Percentiles rank a stretch among this genome's conserved stretches.
phyloP scores from a whole-genome alignment of 2,329 filamentous ascomycete species.

The Xylariales sp. region DNA sequence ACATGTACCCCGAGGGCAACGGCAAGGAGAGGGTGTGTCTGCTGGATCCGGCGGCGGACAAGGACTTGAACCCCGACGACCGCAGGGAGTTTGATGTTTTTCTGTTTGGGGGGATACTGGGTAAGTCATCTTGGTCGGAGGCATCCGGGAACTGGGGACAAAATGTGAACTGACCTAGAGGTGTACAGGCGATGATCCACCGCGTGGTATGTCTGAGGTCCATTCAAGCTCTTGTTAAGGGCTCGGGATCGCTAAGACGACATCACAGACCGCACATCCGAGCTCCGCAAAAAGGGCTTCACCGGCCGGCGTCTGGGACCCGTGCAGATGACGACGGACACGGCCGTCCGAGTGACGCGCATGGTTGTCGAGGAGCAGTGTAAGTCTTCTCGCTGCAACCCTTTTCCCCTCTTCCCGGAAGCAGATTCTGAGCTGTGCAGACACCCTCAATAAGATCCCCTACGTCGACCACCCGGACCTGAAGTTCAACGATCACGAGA shows the following conservation, averaged over 20 bases:
- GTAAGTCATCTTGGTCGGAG: slow-evolving; percentile 41
- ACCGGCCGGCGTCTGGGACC: slow-evolving; percentile 81
- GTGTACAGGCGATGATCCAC: slow-evolving; percentile 78
- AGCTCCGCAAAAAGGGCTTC: slow-evolving; percentile 91
- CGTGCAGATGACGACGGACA: slow-evolving; percentile 98
- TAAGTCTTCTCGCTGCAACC: slow-evolving; percentile 35
- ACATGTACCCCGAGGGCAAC: slow-evolving; percentile 60
- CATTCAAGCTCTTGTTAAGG: too few species aligned
- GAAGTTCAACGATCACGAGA: slow-evolving; percentile 85
- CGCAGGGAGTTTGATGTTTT: slow-evolving; percentile 82
- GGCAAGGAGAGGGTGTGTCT: slow-evolving; percentile 78
- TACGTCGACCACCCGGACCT: slow-evolving; percentile 89
- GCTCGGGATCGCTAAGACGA: too few species aligned
- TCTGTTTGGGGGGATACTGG: slow-evolving; percentile 91
- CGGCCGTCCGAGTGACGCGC: slow-evolving; percentile 87
- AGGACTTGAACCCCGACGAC: slow-evolving; percentile 80
- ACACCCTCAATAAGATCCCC: slow-evolving; percentile 69
- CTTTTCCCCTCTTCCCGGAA: neutral
- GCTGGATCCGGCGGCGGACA: slow-evolving; percentile 77
- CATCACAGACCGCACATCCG: slow-evolving; percentile 78
- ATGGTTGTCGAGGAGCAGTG: slow-evolving; percentile 81
- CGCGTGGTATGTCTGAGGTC: slow-evolving; percentile 69
- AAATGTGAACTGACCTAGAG: slow-evolving; percentile 5
- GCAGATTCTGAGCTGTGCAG: slow-evolving; percentile 43
- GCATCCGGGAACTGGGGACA: neutral